phyloP scores from a whole-genome alignment of 2,329 filamentous ascomycete genomes.

The Fonsecaea erecta region DNA sequence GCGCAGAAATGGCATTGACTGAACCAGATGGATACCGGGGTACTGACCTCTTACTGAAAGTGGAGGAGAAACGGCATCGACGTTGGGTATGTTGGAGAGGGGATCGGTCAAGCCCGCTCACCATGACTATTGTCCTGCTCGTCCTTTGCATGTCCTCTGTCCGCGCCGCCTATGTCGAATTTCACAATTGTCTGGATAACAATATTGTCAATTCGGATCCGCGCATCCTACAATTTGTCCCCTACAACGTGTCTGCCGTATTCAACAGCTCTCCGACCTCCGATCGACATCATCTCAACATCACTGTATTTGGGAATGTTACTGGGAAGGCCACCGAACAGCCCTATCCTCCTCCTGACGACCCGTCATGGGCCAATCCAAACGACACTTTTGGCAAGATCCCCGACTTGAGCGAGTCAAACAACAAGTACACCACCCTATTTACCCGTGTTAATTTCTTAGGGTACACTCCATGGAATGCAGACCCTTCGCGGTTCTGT shows the following conservation, averaged over 20 bases:
- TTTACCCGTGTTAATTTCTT: conserved; percentile 73
- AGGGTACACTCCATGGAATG: conserved; percentile 71
- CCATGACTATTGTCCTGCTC: conserved; percentile 10
- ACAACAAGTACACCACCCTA: conserved; percentile 72
- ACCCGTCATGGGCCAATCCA: conserved; percentile 66
- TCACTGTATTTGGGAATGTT: conserved; percentile 91
- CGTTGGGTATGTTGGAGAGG: not conserved
- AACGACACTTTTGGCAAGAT: conserved; percentile 77
- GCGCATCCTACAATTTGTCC: conserved; percentile 75
- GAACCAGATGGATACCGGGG: not conserved
- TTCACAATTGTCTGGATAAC: conserved; percentile 78
- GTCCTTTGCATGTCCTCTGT: conserved; percentile 7
- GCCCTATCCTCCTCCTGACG: conserved; percentile 64
- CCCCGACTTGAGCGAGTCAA: conserved; percentile 61
- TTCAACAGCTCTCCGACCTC: conserved; percentile 64
- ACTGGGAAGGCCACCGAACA: conserved; percentile 68
- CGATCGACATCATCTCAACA: conserved; percentile 67
- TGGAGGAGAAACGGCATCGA: conserved; percentile 7
- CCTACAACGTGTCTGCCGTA: conserved; percentile 72
- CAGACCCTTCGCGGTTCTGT: conserved; percentile 68
- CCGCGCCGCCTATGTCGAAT: conserved; percentile 70
- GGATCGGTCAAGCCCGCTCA: not conserved
- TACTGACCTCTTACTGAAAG: not conserved
- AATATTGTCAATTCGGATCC: conserved; percentile 64
- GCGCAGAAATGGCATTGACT: conserved; percentile 9